Base-by-base conservation (phyloP, 768 basidiomycete species). In the Cytidiella melzeri region DNA sequence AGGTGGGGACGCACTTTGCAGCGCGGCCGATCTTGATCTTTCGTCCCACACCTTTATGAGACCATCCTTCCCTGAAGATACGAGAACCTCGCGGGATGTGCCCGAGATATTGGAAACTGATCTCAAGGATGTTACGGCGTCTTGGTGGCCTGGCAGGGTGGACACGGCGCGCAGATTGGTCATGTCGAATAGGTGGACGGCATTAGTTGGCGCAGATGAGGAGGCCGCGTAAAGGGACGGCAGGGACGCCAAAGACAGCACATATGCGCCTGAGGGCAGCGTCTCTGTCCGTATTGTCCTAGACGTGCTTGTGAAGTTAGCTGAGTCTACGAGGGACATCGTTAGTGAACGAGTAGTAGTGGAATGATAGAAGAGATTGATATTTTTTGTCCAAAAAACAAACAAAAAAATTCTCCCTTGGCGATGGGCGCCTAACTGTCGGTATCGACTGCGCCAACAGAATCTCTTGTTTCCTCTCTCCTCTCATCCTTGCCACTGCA, bases 21-120 rank as follows among this genome's bases (percentile, higher is more conserved):
- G 73, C 41, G 73, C 67, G 43, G 73, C 67, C 5, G 75, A 26
- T 25, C 68, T 61, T 28, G 76, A 69, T 49, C 88, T 77, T 47
- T 79, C 76, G 62, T 92, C 89, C 89, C 89, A 92, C 25, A 80
- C 72, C 51, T 76, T 79, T 47, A 92, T 77, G 45, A 73, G 70
- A 1, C 87, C 87, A 55, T 90, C 87, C 55, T 74, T 79, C 1
- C 89, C 85, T 10, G 79, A 80, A 1, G 85, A 83, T 15, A 87
- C 59, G 5, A 90, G 68, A 30, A 67, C 70, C 24, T 69, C 69
- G 10, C 70, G 69, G 30, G 67, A 56, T 1, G 68, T 59, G 1
- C 72, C 73, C 1, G 71, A 71, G 2, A 83, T 59, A 13, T 65
- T 61, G 18, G 67, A 56, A 0, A 76, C 67, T 0, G 75, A 64